Base-by-base conservation (phyloP, 73 alveolate genomes). In the Blepharisma stoltei region DNA sequence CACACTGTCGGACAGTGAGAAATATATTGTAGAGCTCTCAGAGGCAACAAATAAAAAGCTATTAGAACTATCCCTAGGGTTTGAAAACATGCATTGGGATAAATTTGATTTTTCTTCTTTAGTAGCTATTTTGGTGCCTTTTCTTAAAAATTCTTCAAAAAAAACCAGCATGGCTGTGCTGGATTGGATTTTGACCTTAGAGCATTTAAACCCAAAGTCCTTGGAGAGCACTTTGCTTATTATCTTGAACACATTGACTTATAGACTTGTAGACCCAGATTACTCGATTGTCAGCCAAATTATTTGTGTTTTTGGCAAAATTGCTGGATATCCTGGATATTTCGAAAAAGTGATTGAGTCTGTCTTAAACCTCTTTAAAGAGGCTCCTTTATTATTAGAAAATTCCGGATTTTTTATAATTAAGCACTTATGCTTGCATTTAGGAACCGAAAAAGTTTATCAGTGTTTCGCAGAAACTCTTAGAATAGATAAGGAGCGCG, bases 311-410 rank as follows among this genome's bases (percentile, higher is more conserved):
- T 46, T 69, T 18, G 11, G 79, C 27, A 69, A 25, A 69, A 43
- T 69, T 69, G 79, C 79, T 69, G 55, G 20, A 0, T 69, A 69
- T 43, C n/a, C 11, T 14, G 79, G 65, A 43, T 69, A 46, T n/a
- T 69, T 69, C 38, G 41, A 23, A n/a, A 69, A 69, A n/a, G 65
- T 69, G 54, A 69, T 69, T n/a, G 41, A 9, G 1, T 9, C 9
- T 25, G 37, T 69, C 5, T 43, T 69, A 18, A 69, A 43, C 23
- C 80, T 69, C 0, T 69, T 69, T 69, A 18, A n/a, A 9, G 32
- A 23, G 81, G 27, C 11, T 5, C 41, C 20, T 11, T 2, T 14
- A 8, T 11, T 69, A 7, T 14, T 69, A n/a, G 32, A 69, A 7
- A n/a, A 69, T 9, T 18, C 11, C 0, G 79, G 54, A 7, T 7